These are phyloP conservation scores for Fragaria nilgerrensis DNA, from an alignment of 306 rosid species.

Conservation along the genomic window DNA sequence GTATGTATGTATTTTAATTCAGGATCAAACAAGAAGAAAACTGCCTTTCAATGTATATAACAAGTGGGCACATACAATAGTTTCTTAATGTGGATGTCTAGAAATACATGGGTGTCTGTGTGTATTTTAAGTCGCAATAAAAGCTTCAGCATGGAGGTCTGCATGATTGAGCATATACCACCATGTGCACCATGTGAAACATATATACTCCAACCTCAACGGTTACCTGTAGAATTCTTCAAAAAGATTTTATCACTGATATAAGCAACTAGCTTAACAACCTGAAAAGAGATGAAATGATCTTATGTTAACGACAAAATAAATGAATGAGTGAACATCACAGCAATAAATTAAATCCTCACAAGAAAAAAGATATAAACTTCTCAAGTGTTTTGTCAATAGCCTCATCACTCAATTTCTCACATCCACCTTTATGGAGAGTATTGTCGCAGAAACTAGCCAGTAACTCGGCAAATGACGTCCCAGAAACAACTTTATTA, in stretches of 20 bases:
- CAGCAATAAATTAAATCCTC: slow-evolving; percentile 5
- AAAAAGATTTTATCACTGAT: slow-evolving; percentile 81
- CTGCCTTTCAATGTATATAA: no score
- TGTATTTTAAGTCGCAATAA: no score
- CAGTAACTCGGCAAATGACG: slow-evolving; percentile 74
- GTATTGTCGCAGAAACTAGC: slow-evolving; percentile 73
- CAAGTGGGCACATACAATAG: no score
- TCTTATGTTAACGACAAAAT: not conserved
- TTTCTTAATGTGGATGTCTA: no score
- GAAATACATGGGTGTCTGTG: no score
- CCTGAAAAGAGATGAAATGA: slow-evolving; percentile 32
- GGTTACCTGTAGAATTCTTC: slow-evolving; percentile 73
- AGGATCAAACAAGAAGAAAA: no score
- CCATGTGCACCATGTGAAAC: not conserved
- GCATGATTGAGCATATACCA: not conserved
- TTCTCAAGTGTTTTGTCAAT: slow-evolving; percentile 82
- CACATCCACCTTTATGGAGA: slow-evolving; percentile 82
- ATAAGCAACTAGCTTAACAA: slow-evolving; percentile 66
- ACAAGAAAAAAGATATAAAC: slow-evolving; percentile 15
- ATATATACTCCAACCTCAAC: not conserved
- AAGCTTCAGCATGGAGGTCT: no score
- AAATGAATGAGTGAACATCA: not conserved
- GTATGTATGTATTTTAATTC: not conserved
- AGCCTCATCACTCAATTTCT: slow-evolving; percentile 76
- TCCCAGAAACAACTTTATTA: slow-evolving; percentile 67